Base-by-base conservation (phyloP, 1,284 basidiomycete genomes). In the Microbotryum intermedium region DNA sequence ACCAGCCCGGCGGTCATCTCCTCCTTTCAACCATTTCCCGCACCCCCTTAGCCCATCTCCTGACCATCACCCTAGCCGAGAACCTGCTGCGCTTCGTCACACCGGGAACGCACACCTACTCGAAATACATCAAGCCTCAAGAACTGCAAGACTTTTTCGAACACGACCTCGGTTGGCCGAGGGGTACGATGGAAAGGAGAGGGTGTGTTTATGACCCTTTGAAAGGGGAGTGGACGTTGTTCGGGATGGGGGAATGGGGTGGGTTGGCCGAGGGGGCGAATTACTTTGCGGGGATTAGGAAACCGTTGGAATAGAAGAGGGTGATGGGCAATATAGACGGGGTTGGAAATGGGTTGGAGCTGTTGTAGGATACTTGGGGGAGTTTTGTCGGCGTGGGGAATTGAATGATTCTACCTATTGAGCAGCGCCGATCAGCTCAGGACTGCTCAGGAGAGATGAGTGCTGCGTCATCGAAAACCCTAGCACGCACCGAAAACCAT, bases 1-100 rank as follows among this genome's bases (percentile, higher is more conserved):
- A n/a, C 43, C 71, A 92, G 87, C 94, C 95, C 4, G 93, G 92
- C 10, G 95, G 95, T 1, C 90, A 97, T 72, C 80, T 99, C 11
- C 88, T 97, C 76, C 79, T 99, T 48, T 95, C 91, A 4, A 98
- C 95, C n/a, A 90, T 99, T 70, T 85, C 92, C 0, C 86, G 95
- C 50, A 97, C 93, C 16, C 87, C 90, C 0, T 81, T 98, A 47
- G 81, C 93, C 6, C 90, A 90, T 74, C 79, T 92, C 63, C 79
- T 97, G 29, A 93, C 92, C 13, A 93, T 99, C 71, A 81, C 93
- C 60, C 77, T 92, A 52, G 94, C 93, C 5, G 94, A 99, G 76
- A 78, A 88, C 52, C 72, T 92, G 55, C 78, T 95, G 18, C 80
- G 87, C 1, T 80, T 90, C 68, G 95, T 98, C 54, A 80, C 87